phyloP scores from a whole-genome alignment of 768 basidiomycete genomes.

The Hericium alpestre region DNA sequence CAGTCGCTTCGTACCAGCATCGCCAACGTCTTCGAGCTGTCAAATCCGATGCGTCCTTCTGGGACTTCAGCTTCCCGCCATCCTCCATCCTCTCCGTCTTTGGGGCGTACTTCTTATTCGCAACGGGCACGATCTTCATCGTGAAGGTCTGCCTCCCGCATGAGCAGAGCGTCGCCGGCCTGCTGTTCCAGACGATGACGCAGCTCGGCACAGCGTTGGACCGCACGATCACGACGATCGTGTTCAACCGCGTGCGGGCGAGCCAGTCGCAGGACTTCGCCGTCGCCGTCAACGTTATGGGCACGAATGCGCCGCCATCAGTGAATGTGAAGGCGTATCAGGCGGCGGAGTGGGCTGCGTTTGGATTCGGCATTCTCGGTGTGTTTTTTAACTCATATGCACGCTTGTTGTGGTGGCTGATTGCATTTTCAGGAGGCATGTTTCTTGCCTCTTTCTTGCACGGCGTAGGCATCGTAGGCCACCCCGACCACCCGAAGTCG shows the following conservation, averaged over 20 bases:
- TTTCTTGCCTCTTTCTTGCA: background rate
- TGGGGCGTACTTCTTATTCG: constrained; percentile 70
- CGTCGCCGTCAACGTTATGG: constrained; percentile 20
- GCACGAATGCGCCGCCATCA: constrained; percentile 20
- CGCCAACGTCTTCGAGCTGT: constrained; percentile 59
- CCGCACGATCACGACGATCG: constrained; percentile 60
- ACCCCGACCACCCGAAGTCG: background rate
- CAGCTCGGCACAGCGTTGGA: constrained; percentile 68
- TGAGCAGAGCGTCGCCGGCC: constrained; percentile 70
- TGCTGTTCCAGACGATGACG: constrained; percentile 69
- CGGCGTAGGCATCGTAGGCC: background rate
- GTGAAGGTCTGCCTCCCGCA: constrained; percentile 54
- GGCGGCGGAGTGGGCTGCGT: constrained; percentile 56
- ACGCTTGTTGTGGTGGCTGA: background rate
- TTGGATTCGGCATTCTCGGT: constrained; percentile 55
- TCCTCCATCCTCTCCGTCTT: constrained; percentile 45
- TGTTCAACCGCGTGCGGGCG: constrained; percentile 43
- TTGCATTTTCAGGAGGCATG: background rate
- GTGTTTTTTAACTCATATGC: constrained; percentile 10
- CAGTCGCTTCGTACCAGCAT: constrained; percentile 39
- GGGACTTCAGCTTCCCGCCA: constrained; percentile 70
- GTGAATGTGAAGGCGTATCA: constrained; percentile 47
- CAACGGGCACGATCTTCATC: constrained; percentile 67
- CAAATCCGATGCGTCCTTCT: constrained; percentile 45
- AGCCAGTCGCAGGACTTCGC: constrained; percentile 22